These are phyloP conservation scores for Cladorrhinum sp. DNA, from an alignment of 2,329 filamentous ascomycete genomes.

Conservation along the genomic window DNA sequence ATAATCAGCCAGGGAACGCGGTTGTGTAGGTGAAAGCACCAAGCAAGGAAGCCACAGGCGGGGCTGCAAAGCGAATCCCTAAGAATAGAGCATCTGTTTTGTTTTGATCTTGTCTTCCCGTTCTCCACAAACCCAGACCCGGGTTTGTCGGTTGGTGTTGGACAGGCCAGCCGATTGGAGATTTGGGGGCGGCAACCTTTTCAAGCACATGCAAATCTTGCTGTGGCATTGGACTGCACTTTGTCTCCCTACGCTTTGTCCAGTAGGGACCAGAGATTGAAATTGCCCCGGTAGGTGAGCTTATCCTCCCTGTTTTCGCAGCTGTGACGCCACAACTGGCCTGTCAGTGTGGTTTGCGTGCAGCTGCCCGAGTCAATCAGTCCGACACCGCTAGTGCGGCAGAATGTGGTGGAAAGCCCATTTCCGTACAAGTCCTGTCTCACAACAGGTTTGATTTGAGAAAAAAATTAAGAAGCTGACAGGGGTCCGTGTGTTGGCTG, in stretches of 20 bases:
- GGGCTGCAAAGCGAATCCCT: neutral
- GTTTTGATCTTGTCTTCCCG: constrained; percentile 12
- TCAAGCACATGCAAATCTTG: neutral
- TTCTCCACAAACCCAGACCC: constrained; percentile 18
- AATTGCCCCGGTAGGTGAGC: neutral
- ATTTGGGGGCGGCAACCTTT: neutral
- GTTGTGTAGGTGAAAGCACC: constrained; percentile 1
- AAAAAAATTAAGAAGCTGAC: neutral
- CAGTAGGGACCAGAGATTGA: neutral
- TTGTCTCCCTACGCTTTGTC: neutral
- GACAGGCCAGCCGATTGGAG: neutral
- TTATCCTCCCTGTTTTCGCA: neutral
- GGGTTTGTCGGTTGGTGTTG: constrained; percentile 10
- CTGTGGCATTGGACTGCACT: neutral
- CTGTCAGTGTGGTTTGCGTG: constrained; percentile 6
- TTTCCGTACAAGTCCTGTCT: constrained; percentile 15
- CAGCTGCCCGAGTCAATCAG: constrained; percentile 5
- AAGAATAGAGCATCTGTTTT: constrained; percentile 6
- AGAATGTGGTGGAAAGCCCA: constrained; percentile 16
- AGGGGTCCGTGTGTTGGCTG: constrained; percentile 9
- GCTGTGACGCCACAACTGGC: constrained; percentile 10
- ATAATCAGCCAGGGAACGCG: constrained; percentile 9
- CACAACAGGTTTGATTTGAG: constrained; percentile 8
- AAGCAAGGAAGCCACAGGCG: neutral
- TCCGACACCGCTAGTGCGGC: constrained; percentile 8